These are phyloP conservation scores for Boletales sp. DNA, from an alignment of 768 basidiomycete genomes.

Conservation along the genomic window DNA sequence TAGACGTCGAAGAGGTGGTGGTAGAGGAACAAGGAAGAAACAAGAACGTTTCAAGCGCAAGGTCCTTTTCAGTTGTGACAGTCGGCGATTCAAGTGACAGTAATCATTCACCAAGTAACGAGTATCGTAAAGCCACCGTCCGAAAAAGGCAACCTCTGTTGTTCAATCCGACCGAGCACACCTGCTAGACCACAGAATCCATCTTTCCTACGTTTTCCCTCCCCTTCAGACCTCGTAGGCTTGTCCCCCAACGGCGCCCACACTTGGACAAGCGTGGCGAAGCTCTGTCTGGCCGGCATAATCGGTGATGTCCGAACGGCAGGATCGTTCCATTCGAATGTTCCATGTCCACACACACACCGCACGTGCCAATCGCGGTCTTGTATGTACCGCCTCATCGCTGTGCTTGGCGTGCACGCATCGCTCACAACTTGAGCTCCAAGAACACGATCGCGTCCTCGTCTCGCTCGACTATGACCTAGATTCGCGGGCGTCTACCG, in stretches of 20 bases:
- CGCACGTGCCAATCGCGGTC: neutral
- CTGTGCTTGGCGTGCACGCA: neutral
- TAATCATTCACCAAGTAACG: neutral
- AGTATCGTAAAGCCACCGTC: neutral
- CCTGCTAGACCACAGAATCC: neutral
- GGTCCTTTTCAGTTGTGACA: neutral
- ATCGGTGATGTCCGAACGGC: slow-evolving; percentile 15
- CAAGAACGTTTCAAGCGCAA: slow-evolving; percentile 2
- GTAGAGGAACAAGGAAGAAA: neutral
- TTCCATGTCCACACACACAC: slow-evolving; percentile 19
- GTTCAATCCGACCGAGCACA: neutral
- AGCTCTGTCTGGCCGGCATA: neutral
- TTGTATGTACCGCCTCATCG: slow-evolving; percentile 8
- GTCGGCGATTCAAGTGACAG: neutral
- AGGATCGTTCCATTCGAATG: slow-evolving; percentile 23
- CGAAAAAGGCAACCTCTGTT: slow-evolving; percentile 13
- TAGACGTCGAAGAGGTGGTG: neutral
- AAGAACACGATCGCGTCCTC: too few relatives aligned
- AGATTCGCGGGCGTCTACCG: too few relatives aligned
- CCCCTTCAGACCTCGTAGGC: neutral
- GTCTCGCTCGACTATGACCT: too few relatives aligned
- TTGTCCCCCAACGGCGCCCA: neutral
- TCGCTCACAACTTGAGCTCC: neutral
- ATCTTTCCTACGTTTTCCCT: neutral
- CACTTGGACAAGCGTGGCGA: neutral